Base-by-base conservation (phyloP, 2,329 filamentous ascomycete species). In the Fusarium algeriense region DNA sequence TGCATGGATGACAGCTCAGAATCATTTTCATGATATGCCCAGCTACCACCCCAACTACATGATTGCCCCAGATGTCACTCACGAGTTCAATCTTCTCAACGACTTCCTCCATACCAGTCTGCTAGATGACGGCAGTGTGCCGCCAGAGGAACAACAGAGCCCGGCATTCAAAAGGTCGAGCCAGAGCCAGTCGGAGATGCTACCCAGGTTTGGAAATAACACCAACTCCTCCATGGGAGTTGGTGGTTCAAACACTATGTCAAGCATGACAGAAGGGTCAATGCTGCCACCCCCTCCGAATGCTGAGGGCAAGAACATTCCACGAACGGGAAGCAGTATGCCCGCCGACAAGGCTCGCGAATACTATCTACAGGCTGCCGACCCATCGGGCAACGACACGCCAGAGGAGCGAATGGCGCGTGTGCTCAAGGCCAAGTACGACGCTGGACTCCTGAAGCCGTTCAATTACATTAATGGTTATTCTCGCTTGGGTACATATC, bases 391-490 rank as follows among this genome's bases (percentile, higher is more conserved):
- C 56, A 89, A 89, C 75, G 88, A 94, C 74, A 92, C 92, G 26
- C 94, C 96, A 15, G 95, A 98, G 81, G 94, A 97, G 80, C 92
- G 96, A 66, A 97, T 99, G 93, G 92, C 95, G 77, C 94, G 96
- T 75, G 89, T 99, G 10, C 89, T 99, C 61, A 93, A 92, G 80
- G 96, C 96, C 70, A 99, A 99, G 81, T 97, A 97, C 81, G 95
- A 98, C 74, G 96, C 96, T 2, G 96, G 96, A 3, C 87, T 99
- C 77, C 85, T 99, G 64, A 96, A 95, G 78, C 96, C 96, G 3
- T 99, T 99, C 87, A 98, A 98, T 83, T 99, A 99, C 81, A 93
- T 98, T 75, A 97, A 97, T 78, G 96, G 96, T 15, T 99, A 99
- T 80, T 92, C 94, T 14, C 89, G 94, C 35, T 85, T 99, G 50